These are phyloP conservation scores for Bremia lactucae DNA, from an alignment of 352 stramenopile species.

Conservation along the genomic window DNA sequence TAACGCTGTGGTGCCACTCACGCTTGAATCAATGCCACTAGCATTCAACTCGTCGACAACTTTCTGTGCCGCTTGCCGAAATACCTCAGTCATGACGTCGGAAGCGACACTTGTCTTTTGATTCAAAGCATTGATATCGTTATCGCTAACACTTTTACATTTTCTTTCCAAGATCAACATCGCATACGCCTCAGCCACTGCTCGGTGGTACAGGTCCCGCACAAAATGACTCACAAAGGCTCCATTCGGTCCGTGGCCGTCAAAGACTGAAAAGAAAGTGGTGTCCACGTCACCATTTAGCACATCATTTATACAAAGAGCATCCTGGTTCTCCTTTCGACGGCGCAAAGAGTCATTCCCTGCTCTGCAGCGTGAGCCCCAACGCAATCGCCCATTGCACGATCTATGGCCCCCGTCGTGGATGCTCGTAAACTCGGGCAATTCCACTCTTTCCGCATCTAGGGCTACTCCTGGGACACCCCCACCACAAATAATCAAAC, in stretches of 20 bases:
- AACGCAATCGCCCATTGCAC: slow-evolving; percentile 29
- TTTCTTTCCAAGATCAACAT: slow-evolving; percentile 13
- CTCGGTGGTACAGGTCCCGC: slow-evolving; percentile 51
- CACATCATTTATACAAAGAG: slow-evolving; percentile 47
- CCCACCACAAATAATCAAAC: slow-evolving; percentile 34
- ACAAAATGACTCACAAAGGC: slow-evolving; percentile 68
- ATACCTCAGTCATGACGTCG: slow-evolving; percentile 40
- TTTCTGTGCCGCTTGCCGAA: slow-evolving; percentile 29
- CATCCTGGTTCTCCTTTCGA: slow-evolving; percentile 81
- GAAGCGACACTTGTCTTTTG: slow-evolving; percentile 20
- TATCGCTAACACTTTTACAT: neutral
- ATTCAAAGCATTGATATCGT: neutral
- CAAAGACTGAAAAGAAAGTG: slow-evolving; percentile 68
- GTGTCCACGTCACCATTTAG: slow-evolving; percentile 31
- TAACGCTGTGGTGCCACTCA: slow-evolving; percentile 70
- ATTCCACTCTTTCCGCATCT: slow-evolving; percentile 39
- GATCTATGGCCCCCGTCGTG: slow-evolving; percentile 41
- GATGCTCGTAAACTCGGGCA: slow-evolving; percentile 52
- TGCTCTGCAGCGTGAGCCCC: slow-evolving; percentile 44
- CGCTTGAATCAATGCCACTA: slow-evolving; percentile 54
- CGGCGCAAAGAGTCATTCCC: slow-evolving; percentile 65
- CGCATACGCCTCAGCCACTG: slow-evolving; percentile 32
- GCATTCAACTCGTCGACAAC: slow-evolving; percentile 34
- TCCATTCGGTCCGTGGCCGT: slow-evolving; percentile 67
- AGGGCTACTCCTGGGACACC: slow-evolving; percentile 60